Evolutionary conservation across 1,139 yeast genomes (phyloP).

Genomic region (Geotrichum phurueaensis): DNA sequence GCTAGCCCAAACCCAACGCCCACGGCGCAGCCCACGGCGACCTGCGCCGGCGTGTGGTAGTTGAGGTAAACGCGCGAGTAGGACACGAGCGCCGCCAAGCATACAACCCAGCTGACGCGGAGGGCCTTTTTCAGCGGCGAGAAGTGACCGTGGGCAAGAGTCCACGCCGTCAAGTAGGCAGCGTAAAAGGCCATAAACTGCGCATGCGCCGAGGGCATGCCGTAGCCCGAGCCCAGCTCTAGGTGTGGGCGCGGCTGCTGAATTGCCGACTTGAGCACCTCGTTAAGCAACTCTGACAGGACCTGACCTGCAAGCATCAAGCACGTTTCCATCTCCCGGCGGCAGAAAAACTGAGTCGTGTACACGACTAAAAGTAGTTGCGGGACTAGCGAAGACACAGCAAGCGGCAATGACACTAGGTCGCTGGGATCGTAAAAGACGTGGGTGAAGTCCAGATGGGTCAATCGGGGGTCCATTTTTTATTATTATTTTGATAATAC

Average conservation of each 20-base stretch:
- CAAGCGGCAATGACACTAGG: conserved; percentile 53
- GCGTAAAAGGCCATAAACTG: conserved; percentile 90
- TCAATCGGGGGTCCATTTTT: background rate
- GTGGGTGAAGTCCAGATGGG: conserved; percentile 46
- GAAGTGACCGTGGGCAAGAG: conserved; percentile 37
- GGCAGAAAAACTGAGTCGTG: conserved; percentile 72
- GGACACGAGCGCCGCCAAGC: conserved; percentile 48
- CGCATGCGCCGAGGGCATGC: conserved; percentile 97
- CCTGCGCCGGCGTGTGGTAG: conserved; percentile 74
- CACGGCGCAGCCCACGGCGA: conserved; percentile 59
- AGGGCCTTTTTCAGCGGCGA: conserved; percentile 28
- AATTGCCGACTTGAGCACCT: conserved; percentile 55
- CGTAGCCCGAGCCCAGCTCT: conserved; percentile 53
- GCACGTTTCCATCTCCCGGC: conserved; percentile 83
- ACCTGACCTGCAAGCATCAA: conserved; percentile 83
- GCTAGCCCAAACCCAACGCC: conserved; percentile 56
- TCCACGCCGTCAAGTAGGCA: conserved; percentile 53
- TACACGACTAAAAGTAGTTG: conserved; percentile 73
- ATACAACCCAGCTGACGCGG: conserved; percentile 25
- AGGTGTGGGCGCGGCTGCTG: conserved; percentile 70
- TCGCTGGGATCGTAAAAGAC: conserved; percentile 72
- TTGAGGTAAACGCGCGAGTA: conserved; percentile 70
- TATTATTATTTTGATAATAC: background rate
- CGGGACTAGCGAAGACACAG: conserved; percentile 77
- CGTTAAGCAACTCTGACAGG: conserved; percentile 65